Evolutionary conservation across 345 rosid species (phyloP).

Genomic region (Hibiscus trionum): DNA sequence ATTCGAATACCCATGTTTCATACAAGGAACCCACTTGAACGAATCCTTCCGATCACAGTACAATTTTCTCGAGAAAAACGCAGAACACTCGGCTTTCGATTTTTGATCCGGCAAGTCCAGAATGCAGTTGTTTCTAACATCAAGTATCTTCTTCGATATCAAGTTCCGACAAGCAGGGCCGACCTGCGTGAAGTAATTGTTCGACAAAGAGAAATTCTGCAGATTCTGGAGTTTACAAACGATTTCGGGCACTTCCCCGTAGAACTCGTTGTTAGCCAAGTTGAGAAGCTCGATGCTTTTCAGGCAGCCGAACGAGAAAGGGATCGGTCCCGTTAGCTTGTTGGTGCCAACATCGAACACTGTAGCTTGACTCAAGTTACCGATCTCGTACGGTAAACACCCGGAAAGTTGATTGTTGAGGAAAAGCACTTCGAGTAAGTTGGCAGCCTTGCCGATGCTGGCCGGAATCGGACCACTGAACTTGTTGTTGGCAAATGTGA

Average conservation of each 20-base stretch:
- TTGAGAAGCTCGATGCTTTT: slow-evolving; percentile 26
- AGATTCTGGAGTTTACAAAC: slow-evolving; percentile 40
- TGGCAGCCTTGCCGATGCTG: slow-evolving; percentile 35
- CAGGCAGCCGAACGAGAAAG: slow-evolving; percentile 49
- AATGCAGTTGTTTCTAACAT: slow-evolving; percentile 48
- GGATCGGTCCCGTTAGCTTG: slow-evolving; percentile 44
- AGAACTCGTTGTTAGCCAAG: slow-evolving; percentile 32
- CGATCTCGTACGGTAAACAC: slow-evolving; percentile 52
- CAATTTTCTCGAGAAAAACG: slow-evolving; percentile 22
- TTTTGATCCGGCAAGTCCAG: slow-evolving; percentile 43
- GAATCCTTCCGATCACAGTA: slow-evolving; percentile 21
- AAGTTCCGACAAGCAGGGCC: slow-evolving; percentile 42
- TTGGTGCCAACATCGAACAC: slow-evolving; percentile 42
- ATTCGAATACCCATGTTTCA: not conserved
- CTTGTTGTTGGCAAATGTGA: slow-evolving; percentile 51
- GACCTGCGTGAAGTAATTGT: slow-evolving; percentile 52
- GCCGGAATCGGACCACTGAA: slow-evolving; percentile 41
- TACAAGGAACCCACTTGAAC: slow-evolving; percentile 31
- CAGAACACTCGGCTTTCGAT: slow-evolving; percentile 17
- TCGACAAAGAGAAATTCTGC: slow-evolving; percentile 21
- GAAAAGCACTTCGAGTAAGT: slow-evolving; percentile 44
- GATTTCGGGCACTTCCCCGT: slow-evolving; percentile 40
- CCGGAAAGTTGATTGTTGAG: slow-evolving; percentile 37
- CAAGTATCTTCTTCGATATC: slow-evolving; percentile 23
- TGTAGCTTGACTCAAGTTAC: slow-evolving; percentile 21